phyloP scores from a whole-genome alignment of 2,329 filamentous ascomycete species.

The Zymoseptoria pseudotritici region DNA sequence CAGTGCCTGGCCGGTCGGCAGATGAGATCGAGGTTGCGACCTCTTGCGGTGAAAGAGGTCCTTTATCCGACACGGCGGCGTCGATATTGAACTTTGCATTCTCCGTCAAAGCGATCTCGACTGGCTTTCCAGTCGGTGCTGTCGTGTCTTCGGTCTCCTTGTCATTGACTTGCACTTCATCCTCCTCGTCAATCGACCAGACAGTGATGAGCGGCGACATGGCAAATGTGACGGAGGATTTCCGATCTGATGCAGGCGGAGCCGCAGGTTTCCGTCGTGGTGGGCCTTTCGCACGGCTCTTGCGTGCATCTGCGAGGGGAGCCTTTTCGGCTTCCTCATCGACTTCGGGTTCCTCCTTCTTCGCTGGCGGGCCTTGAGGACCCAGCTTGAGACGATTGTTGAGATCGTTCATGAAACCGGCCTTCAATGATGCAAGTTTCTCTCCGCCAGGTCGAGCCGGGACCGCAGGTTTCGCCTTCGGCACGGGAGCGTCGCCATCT shows the following conservation, averaged over 20 bases:
- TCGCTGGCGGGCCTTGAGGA: conserved; percentile 59
- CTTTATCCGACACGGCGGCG: conserved; percentile 16
- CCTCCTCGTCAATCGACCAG: conserved; percentile 39
- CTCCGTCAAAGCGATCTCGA: conserved; percentile 20
- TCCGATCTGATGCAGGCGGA: conserved; percentile 48
- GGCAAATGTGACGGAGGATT: conserved; percentile 40
- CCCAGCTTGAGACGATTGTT: conserved; percentile 84
- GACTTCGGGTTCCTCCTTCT: conserved; percentile 54
- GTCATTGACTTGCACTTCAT: conserved; percentile 25
- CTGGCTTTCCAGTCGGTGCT: conserved; percentile 8
- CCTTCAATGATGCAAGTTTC: conserved; percentile 87
- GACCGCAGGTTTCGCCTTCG: conserved; percentile 75
- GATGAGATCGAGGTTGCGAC: conserved; percentile 12
- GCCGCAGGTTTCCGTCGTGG: conserved; percentile 62
- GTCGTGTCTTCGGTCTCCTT: conserved; percentile 8
- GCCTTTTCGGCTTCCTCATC: conserved; percentile 59
- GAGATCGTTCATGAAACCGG: conserved; percentile 85
- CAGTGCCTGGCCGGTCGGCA: conserved; percentile 13
- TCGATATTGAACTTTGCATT: conserved; percentile 22
- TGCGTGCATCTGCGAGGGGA: conserved; percentile 81
- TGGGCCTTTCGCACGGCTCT: conserved; percentile 82
- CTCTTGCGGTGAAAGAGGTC: conserved; percentile 3
- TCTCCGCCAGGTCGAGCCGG: conserved; percentile 69
- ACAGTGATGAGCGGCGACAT: conserved; percentile 32
- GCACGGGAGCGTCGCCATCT: conserved; percentile 27